Conservation (phyloP, 768 basidiomycete species). For the Leccinum obscurum region DNA sequence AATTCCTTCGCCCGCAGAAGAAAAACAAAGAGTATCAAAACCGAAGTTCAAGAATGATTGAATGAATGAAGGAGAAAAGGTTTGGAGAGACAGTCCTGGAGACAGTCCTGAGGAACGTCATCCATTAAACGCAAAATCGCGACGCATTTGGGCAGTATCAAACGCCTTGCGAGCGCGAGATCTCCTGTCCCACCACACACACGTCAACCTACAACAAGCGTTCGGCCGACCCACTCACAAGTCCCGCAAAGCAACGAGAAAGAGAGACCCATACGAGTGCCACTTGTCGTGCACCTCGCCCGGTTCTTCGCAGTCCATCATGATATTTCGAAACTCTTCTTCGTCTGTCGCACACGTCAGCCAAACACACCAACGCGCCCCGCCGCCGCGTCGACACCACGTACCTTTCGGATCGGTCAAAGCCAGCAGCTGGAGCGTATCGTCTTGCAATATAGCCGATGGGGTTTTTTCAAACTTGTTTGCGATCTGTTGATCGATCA, state of each 20-base stretch:
- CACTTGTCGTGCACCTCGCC: slow-evolving; percentile 19
- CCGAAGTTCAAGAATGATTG: neutral
- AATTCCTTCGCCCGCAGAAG: neutral
- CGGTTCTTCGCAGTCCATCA: slow-evolving; percentile 22
- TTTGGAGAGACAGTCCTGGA: neutral
- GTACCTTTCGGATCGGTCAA: slow-evolving; percentile 22
- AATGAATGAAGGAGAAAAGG: neutral
- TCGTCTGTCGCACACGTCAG: slow-evolving; percentile 15
- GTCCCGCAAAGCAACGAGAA: slow-evolving; percentile 19
- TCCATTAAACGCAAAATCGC: slow-evolving; percentile 34
- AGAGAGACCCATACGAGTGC: slow-evolving; percentile 18
- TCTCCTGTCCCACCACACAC: neutral
- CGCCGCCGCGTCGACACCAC: neutral
- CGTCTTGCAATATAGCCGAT: slow-evolving; percentile 23
- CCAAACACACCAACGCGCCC: neutral
- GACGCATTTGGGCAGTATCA: slow-evolving; percentile 28
- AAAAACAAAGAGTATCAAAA: neutral
- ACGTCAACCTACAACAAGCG: neutral
- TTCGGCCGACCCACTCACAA: slow-evolving; percentile 12
- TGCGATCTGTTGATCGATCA: slow-evolving; percentile 15
- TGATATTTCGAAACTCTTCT: slow-evolving; percentile 8
- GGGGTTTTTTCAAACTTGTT: neutral
- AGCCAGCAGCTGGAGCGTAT: slow-evolving; percentile 27
- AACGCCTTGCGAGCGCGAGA: slow-evolving; percentile 13
- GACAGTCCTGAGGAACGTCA: neutral